Conservation (phyloP, 176 grass and related monocot species). For the Cenchrus americanus region DNA sequence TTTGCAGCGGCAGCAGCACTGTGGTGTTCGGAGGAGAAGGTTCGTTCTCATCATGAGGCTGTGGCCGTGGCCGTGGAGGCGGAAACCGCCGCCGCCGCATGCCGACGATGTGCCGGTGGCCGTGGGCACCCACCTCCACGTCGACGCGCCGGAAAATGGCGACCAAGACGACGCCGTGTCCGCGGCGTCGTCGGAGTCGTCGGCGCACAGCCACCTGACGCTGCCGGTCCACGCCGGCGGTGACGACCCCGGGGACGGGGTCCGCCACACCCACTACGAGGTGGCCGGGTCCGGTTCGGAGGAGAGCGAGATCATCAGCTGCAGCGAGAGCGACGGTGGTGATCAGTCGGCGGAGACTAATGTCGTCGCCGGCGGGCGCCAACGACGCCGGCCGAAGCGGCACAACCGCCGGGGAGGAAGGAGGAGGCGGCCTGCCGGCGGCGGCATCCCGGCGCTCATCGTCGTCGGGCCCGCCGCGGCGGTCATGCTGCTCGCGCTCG, state of each 20-base stretch:
- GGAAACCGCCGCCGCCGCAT: neutral
- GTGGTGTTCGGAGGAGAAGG: neutral
- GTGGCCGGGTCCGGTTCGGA: neutral
- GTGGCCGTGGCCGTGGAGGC: neutral
- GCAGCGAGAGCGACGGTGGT: neutral
- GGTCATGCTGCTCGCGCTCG: constrained; percentile 41
- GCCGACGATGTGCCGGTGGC: neutral
- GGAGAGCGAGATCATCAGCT: neutral
- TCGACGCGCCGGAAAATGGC: neutral
- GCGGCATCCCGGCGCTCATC: neutral
- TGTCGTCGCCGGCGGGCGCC: neutral
- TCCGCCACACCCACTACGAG: neutral
- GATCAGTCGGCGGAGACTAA: neutral
- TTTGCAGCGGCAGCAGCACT: neutral
- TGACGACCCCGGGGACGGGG: neutral
- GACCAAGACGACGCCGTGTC: neutral
- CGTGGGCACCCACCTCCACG: constrained; percentile 19
- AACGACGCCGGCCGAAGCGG: neutral
- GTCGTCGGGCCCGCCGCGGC: constrained; percentile 26
- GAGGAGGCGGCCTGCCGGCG: neutral
- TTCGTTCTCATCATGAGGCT: neutral
- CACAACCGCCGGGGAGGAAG: neutral
- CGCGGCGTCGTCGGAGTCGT: constrained; percentile 9
- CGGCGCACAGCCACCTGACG: constrained; percentile 3
- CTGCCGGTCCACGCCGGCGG: constrained; percentile 30